Evolutionary conservation across 495 filamentous ascomycete species (phyloP).

Genomic region (Penicillium crystallinum): DNA sequence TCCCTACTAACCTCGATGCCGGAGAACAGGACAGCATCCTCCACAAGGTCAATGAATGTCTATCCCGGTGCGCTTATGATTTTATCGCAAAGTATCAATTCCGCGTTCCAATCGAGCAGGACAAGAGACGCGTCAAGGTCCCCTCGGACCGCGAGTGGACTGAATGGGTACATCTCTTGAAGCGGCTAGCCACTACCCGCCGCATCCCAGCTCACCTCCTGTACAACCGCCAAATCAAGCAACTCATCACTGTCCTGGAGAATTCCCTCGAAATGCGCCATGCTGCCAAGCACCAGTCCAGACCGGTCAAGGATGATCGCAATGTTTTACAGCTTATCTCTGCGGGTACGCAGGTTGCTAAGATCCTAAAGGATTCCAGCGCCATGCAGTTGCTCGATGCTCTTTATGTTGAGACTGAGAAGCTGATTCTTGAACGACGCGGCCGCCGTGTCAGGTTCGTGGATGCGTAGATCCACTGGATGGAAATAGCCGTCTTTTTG

Average conservation of each 20-base stretch:
- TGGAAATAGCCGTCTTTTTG: slow-evolving; percentile 4
- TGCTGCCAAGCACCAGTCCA: slow-evolving; percentile 73
- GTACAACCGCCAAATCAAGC: slow-evolving; percentile 86
- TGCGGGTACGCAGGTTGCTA: slow-evolving; percentile 79
- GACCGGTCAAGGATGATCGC: slow-evolving; percentile 82
- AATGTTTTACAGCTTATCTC: slow-evolving; percentile 84
- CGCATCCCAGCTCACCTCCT: slow-evolving; percentile 76
- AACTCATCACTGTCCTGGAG: slow-evolving; percentile 75
- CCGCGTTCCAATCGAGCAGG: slow-evolving; percentile 72
- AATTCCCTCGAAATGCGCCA: slow-evolving; percentile 84
- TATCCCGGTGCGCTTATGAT: slow-evolving; percentile 81
- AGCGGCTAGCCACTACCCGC: slow-evolving; percentile 77
- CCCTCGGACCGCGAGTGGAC: slow-evolving; percentile 85
- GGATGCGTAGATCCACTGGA: slow-evolving; percentile 34
- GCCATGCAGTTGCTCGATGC: slow-evolving; percentile 76
- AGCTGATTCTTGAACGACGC: slow-evolving; percentile 61
- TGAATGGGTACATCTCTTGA: slow-evolving; percentile 86
- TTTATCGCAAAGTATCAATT: slow-evolving; percentile 89
- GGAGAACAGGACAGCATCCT: slow-evolving; percentile 81
- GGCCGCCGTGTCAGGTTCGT: slow-evolving; percentile 41
- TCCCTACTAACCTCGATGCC: slow-evolving; percentile 75
- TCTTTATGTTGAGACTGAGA: slow-evolving; percentile 67
- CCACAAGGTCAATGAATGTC: slow-evolving; percentile 71
- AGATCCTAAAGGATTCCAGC: slow-evolving; percentile 73
- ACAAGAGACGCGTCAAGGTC: slow-evolving; percentile 73